Percentiles rank a stretch among this genome's conserved stretches.
Evolutionary conservation across 2,329 filamentous ascomycete genomes (phyloP).

Genomic region (Raffaelea ambrosiae): DNA sequence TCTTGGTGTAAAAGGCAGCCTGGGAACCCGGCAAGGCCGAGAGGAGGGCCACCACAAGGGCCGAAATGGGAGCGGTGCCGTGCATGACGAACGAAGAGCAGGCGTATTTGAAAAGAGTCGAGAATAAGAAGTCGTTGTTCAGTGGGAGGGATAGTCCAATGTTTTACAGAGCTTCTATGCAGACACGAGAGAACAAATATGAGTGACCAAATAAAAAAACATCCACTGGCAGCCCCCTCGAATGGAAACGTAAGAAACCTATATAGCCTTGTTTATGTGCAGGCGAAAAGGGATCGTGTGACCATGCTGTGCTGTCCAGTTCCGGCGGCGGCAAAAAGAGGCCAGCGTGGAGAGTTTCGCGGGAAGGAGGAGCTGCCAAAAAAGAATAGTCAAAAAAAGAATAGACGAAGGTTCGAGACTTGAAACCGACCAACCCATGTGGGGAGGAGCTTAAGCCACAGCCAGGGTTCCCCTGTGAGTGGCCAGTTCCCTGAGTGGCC

Average conservation of each 20-base stretch:
- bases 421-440: too few relatives aligned
- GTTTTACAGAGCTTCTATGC: too few relatives aligned
- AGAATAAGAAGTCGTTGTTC: neutral
- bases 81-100: slow-evolving; percentile 2
- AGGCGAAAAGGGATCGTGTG: neutral
- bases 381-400: slow-evolving; percentile 2
- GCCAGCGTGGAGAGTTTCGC: slow-evolving; percentile 31
- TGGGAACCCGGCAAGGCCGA: slow-evolving; percentile 56
- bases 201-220: too few relatives aligned
- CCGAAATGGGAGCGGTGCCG: slow-evolving; percentile 30
- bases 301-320: neutral
- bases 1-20: slow-evolving; percentile 74
- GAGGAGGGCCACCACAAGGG: slow-evolving; percentile 53
- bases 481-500: too few relatives aligned
- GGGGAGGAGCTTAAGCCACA: neutral
- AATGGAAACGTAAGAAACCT: neutral
- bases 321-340: slow-evolving; percentile 24
- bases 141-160: neutral
- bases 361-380: too few relatives aligned
- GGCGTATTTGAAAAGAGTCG: neutral
- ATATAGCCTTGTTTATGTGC: neutral
- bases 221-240: neutral
- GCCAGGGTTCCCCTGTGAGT: neutral
- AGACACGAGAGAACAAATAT: too few relatives aligned
- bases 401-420: neutral